Evolutionary conservation across 2,329 filamentous ascomycete species (phyloP).

Genomic region (Diplodia corticola): DNA sequence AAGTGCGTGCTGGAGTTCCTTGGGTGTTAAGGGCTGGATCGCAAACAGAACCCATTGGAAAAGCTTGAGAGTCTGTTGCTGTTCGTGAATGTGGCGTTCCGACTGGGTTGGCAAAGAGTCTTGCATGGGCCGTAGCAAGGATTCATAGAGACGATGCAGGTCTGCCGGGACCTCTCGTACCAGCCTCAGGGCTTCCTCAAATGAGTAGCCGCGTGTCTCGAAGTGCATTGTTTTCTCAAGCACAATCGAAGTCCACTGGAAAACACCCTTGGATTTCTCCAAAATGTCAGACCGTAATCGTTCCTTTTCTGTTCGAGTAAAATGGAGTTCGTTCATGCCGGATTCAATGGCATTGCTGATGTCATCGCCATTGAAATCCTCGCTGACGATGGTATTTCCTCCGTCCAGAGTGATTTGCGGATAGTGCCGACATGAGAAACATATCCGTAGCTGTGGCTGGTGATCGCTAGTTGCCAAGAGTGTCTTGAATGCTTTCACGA

Average conservation of each 20-base stretch:
- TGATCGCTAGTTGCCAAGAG: neutral
- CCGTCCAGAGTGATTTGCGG: neutral
- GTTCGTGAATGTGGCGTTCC: neutral
- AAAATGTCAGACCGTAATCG: neutral
- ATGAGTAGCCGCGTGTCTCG: neutral
- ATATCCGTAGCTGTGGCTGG: neutral
- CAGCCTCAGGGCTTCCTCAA: neutral
- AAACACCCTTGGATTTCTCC: neutral
- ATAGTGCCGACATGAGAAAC: neutral
- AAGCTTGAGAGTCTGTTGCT: neutral
- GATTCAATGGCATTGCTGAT: neutral
- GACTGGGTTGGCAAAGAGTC: neutral
- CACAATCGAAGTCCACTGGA: neutral
- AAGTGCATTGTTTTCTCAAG: neutral
- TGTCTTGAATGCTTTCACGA: neutral
- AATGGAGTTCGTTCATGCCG: neutral
- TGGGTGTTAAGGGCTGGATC: neutral
- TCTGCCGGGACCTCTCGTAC: neutral
- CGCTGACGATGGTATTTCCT: neutral
- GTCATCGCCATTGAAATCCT: neutral
- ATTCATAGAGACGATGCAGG: neutral
- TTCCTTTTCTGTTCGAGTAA: neutral
- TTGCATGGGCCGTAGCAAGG: neutral
- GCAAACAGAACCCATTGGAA: neutral
- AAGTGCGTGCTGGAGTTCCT: neutral